A percentile compares a stretch with the other conserved stretches of the same genome.
Conservation (phyloP, 78 protist species). For the Dictyostelium firmibasis region DNA sequence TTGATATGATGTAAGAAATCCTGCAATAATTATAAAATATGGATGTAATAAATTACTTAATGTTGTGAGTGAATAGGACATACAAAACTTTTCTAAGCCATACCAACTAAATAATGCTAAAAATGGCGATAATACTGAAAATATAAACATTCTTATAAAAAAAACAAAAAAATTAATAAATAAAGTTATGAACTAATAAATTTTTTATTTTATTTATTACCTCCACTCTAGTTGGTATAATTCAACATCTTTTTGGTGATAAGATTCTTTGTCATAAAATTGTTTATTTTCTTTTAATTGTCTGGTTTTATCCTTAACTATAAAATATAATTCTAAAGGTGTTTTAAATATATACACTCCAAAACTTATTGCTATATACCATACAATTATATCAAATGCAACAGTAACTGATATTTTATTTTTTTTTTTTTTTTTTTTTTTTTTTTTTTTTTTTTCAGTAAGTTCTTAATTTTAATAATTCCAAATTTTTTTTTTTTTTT, state of each 20-base stretch:
- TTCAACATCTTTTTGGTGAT: not conserved
- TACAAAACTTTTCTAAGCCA: slow-evolving; percentile 36
- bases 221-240: slow-evolving; percentile 55
- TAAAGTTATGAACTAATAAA: too few species aligned
- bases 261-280: not conserved
- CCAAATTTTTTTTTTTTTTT: not conserved
- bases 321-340: slow-evolving; percentile 47
- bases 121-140: slow-evolving; percentile 47
- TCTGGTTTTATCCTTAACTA: slow-evolving; percentile 30
- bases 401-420: slow-evolving; percentile 25
- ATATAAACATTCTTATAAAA: slow-evolving; percentile 22
- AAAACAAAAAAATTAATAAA: not conserved
- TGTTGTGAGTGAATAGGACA: slow-evolving; percentile 8
- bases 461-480: too few species aligned
- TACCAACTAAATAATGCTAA: slow-evolving; percentile 61
- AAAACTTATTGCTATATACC: slow-evolving; percentile 64
- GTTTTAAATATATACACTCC: slow-evolving; percentile 54
- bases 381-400: slow-evolving; percentile 61
- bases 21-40: slow-evolving; percentile 51
- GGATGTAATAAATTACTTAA: slow-evolving; percentile 70
- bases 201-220: slow-evolving; percentile 1
- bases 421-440: not conserved
- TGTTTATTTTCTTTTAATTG: slow-evolving; percentile 20
- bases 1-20: slow-evolving; percentile 49
- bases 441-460: not conserved